phyloP scores from a whole-genome alignment of 371 early-diverging fungal species.

The Rhizopus stolonifer region DNA sequence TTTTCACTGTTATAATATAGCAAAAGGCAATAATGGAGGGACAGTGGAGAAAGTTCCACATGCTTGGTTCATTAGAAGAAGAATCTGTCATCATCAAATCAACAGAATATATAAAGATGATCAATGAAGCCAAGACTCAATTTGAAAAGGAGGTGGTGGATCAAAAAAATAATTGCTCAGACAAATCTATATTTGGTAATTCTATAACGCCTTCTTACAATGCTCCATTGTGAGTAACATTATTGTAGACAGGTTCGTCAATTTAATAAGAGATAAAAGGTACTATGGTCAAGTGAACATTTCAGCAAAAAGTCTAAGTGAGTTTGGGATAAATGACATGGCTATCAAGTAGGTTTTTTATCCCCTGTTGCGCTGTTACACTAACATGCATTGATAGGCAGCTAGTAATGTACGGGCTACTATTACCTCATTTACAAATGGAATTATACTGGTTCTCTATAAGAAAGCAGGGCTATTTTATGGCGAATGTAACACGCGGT shows the following conservation, averaged over 20 bases:
- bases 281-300: conserved; percentile 11
- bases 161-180: background rate
- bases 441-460: conserved; percentile 23
- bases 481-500: conserved; percentile 19
- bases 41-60: conserved; percentile 35
- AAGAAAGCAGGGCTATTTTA: conserved; percentile 20
- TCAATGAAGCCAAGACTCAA: conserved; percentile 27
- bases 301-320: conserved; percentile 1
- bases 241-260: conserved; percentile 19
- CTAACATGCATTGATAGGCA: no score
- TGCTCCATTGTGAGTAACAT: no score
- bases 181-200: conserved; percentile 10
- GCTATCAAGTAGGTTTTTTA: conserved; percentile 11
- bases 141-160: conserved; percentile 12
- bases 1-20: conserved; percentile 8
- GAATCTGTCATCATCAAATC: conserved; percentile 31
- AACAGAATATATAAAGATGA: conserved; percentile 22
- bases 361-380: no score
- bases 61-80: conserved; percentile 36
- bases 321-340: conserved; percentile 6
- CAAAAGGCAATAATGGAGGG: conserved; percentile 25
- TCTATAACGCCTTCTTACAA: background rate
- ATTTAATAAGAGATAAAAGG: conserved; percentile 1
- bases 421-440: conserved; percentile 15
- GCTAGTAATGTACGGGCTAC: conserved; percentile 15